A percentile compares a stretch with the other conserved stretches of the same genome.
These are phyloP conservation scores for Colletotrichum noveboracense DNA, from an alignment of 2,329 filamentous ascomycete genomes.

Conservation along the genomic window DNA sequence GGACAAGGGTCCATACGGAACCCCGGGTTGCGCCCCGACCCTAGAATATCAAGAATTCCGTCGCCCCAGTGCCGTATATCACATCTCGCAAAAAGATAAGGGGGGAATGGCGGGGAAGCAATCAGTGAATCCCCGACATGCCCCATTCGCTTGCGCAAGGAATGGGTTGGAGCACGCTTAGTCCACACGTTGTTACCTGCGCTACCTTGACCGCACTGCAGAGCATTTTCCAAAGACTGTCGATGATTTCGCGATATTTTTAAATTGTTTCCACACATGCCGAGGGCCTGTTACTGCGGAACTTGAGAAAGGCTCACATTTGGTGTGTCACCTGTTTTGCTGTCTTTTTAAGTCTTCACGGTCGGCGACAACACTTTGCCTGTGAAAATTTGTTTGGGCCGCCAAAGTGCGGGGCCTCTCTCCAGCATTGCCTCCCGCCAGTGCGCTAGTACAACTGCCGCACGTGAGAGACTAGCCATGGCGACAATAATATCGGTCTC, in stretches of 20 bases:
- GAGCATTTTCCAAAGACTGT: background rate
- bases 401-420: constrained; percentile 31
- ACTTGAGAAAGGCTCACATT: too few relatives aligned
- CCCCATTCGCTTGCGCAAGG: background rate
- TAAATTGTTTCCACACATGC: too few relatives aligned
- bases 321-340: too few relatives aligned
- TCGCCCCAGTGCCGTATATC: background rate
- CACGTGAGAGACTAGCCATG: constrained; percentile 30
- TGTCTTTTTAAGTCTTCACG: too few relatives aligned
- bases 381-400: constrained; percentile 30
- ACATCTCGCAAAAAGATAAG: background rate
- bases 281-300: too few relatives aligned
- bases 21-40: background rate
- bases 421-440: constrained; percentile 33
- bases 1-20: too few relatives aligned
- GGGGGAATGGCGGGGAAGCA: background rate
- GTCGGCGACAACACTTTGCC: background rate
- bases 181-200: background rate
- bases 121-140: background rate
- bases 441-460: constrained; percentile 31
- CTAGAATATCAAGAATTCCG: background rate
- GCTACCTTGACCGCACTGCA: background rate
- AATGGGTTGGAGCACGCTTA: background rate
- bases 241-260: background rate
- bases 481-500: constrained; percentile 31